Base-by-base conservation (phyloP, 768 basidiomycete genomes). In the Boletellus ananiceps region DNA sequence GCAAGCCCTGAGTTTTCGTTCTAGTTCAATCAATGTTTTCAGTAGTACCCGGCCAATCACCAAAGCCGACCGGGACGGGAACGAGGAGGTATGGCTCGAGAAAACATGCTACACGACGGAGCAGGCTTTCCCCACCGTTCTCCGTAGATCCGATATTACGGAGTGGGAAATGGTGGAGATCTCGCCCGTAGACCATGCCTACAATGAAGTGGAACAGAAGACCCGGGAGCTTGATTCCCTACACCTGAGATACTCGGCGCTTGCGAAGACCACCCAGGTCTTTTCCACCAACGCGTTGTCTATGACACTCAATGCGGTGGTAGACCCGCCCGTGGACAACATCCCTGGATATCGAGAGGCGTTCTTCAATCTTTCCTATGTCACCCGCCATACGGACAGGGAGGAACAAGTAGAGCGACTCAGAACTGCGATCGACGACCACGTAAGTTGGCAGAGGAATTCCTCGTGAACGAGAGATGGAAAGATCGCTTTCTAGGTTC, bases 101-200 rank as follows among this genome's bases (percentile, higher is more conserved):
- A 97, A 95, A 72, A 91, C 88, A 0, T 84, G 80, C 59, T 86
- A 81, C 62, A 88, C 84, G 3, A 93, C 90, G 0, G 90, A 93
- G 66, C 88, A 92, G 57, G 77, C 81, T 4, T 93, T 94, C 70
- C 95, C 95, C 0, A 93, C 93, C 0, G 88, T 97, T 3, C 78
- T 97, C 33, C 82, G 88, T 29, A 81, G 95, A 19, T 93, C 91
- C 1, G 93, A 96, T 61, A 81, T 97, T 37, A 72, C 91, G 27
- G 81, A 78, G 33, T 68, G 82, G 38, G 79, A 83, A 38, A 70
- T 85, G 16, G 72, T 81, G 44, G 88, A 94, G 64, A 82, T 95
- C 40, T 90, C 91, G 2, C 93, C 95, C 0, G 71, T 96, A 16
- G 85, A 92, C 57, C 85, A 77, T 45, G 93, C 94, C 1, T 71